Evolutionary conservation across 139 green algal genomes (phyloP).

Genomic region (Chlorella sp.): DNA sequence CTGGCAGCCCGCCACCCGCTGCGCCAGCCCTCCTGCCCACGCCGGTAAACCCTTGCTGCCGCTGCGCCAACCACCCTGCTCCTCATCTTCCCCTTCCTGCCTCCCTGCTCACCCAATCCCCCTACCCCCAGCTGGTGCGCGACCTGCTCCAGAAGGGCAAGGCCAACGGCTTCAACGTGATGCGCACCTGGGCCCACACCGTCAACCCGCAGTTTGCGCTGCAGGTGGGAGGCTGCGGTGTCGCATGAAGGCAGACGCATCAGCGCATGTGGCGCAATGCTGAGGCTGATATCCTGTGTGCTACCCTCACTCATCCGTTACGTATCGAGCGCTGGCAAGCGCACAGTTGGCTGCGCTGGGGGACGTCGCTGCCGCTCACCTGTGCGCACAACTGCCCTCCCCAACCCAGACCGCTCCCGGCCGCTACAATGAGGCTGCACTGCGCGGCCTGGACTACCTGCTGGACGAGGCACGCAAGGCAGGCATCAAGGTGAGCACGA

Average conservation of each 20-base stretch:
- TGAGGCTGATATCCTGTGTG: background rate
- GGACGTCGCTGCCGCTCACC: too few species aligned
- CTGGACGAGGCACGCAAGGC: constrained; percentile 61
- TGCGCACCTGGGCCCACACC: constrained; percentile 54
- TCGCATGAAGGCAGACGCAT: background rate
- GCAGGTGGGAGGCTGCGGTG: background rate
- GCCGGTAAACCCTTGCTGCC: too few species aligned
- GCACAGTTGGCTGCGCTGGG: too few species aligned
- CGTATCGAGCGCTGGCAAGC: too few species aligned
- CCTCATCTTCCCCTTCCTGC: background rate
- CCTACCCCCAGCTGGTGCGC: constrained; percentile 49
- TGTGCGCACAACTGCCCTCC: too few species aligned
- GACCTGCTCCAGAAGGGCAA: constrained; percentile 44
- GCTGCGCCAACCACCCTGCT: background rate
- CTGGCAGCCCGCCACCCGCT: too few species aligned
- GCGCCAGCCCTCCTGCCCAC: too few species aligned
- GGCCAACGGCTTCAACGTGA: constrained; percentile 49
- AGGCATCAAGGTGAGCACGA: constrained; percentile 45
- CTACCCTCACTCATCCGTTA: too few species aligned
- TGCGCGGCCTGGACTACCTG: constrained; percentile 66
- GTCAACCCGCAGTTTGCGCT: constrained; percentile 52
- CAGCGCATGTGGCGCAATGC: background rate
- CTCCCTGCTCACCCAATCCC: background rate
- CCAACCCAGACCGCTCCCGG: constrained; percentile 56
- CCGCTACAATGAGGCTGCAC: constrained; percentile 56